Percentiles rank a stretch among this genome's conserved stretches.
Conservation (phyloP, 352 stramenopile species). For the Globisporangium irregulare region DNA sequence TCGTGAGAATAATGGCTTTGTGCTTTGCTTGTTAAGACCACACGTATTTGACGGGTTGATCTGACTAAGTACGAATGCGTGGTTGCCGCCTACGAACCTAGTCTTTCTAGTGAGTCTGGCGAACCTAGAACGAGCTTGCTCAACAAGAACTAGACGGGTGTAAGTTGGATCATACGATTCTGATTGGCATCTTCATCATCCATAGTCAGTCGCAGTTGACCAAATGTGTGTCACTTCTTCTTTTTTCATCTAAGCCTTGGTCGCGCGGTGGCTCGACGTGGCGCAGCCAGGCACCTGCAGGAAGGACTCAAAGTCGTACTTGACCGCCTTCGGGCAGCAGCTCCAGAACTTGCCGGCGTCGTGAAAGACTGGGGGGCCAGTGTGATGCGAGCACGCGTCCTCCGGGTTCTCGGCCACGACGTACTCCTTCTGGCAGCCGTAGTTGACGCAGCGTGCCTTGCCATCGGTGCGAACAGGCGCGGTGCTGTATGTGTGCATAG, state of each 20-base stretch:
- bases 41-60: no score
- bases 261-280: slow-evolving; percentile 76
- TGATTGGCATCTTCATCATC: background rate
- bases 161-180: background rate
- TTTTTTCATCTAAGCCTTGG: slow-evolving; percentile 29
- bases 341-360: slow-evolving; percentile 93
- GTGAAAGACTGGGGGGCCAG: slow-evolving; percentile 89
- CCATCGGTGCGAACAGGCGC: slow-evolving; percentile 71
- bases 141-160: no score
- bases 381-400: slow-evolving; percentile 81
- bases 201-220: background rate
- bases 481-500: slow-evolving; percentile 15
- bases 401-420: slow-evolving; percentile 83
- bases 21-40: no score
- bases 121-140: no score
- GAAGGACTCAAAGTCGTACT: slow-evolving; percentile 96
- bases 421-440: slow-evolving; percentile 92
- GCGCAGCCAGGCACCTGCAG: slow-evolving; percentile 87
- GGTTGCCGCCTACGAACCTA: no score
- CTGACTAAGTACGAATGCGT: no score
- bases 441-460: slow-evolving; percentile 90
- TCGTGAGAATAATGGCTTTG: background rate
- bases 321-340: slow-evolving; percentile 90
- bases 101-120: no score
- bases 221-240: background rate